Base-by-base conservation (phyloP, 139 green algal species). In the Chlamydomonas eustigma region DNA sequence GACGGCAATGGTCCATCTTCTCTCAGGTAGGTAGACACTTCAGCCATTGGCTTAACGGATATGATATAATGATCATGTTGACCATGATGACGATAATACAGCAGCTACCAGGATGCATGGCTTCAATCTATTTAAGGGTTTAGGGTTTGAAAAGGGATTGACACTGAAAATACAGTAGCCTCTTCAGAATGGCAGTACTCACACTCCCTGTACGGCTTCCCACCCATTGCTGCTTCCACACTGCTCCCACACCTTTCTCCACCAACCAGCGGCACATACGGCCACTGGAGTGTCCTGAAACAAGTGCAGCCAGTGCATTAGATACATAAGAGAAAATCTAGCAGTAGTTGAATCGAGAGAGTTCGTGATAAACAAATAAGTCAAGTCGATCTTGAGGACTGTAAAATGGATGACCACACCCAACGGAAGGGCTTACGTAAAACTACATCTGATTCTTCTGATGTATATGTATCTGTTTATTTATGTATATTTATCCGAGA, bases 101-200 rank as follows among this genome's bases (percentile, higher is more conserved):
- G 18, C 18, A 58, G 12, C 44, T 58, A 58, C 44, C 44, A 18
- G 44, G 44, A 58, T 58, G 44, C 44, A 58, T 28, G 18, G 18
- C 44, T 18, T 18, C 44, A 58, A 70, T 35, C n/a, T 25, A 75
- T 63, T 39, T 51, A 63, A n/a, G 52, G 24, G 38, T 35, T 68
- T 37, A 33, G 52, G 52, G 52, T 25, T 28, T 12, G 44, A 58
- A 18, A 18, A 18, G 44, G 44, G 44, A 18, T 18, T 28, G 44
- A 58, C 12, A 58, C 12, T 28, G 12, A 58, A 18, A 18, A 58
- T 58, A 58, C 44, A 58, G 44, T 12, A 18, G 44, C 12, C 12
- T 12, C 44, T 28, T 58, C 12, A 18, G 12, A 18, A 18, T 58
- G 18, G 44, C 18, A 58, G 12, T 28, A 58, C 44, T 58, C 44